Evolutionary conservation across 306 rosid species (phyloP), one percentile per base, ranked within the genome.

Genomic region (Lathyrus oleraceus): DNA sequence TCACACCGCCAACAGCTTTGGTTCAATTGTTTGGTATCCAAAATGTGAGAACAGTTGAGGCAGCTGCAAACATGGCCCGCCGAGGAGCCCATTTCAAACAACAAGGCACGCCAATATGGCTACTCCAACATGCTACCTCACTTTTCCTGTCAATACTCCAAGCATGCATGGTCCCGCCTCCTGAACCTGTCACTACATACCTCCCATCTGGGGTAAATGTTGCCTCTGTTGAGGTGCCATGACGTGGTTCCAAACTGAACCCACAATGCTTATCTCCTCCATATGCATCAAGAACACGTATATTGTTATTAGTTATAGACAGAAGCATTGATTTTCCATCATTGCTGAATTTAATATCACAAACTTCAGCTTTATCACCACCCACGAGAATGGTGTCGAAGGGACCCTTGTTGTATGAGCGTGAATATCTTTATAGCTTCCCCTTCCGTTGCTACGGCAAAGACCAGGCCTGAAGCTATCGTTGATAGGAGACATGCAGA

Each of bases 381-480:
- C 97, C 98, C 69, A 94, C 98, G 73, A 94, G 81, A 83, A 94
- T 90, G 76, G 98, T 90, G 74, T 94, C 98, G 32, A 94, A 94
- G 65, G 98, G 97, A 52, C 98, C 98, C 98, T 90, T 94, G 84
- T 94, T 97, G 68, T 88, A 90, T 6, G 97, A 94, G 42, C 97
- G 98, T 64, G 97, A 94, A 78, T 94, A 94, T 73, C 77, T 90
- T 94, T 70, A 94, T 90, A 56, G 98, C 98, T 60, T 97, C 98
- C 54, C 96, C 98, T 90, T 94, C 98, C 98, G 90, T 94, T 72
- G 98, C 98, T 69, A 94, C 98, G 28, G 98, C 97, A 74, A 94
- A 94, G 69, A 94, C 98, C 47, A 94, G 89, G 75, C 98, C 98
- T 94, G 90, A 94, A 94, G 84, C 98, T 90, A 77, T 94, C 98